These are phyloP conservation scores for Hymenochaete sp. DNA, from an alignment of 1,284 basidiomycete genomes.

Conservation along the genomic window DNA sequence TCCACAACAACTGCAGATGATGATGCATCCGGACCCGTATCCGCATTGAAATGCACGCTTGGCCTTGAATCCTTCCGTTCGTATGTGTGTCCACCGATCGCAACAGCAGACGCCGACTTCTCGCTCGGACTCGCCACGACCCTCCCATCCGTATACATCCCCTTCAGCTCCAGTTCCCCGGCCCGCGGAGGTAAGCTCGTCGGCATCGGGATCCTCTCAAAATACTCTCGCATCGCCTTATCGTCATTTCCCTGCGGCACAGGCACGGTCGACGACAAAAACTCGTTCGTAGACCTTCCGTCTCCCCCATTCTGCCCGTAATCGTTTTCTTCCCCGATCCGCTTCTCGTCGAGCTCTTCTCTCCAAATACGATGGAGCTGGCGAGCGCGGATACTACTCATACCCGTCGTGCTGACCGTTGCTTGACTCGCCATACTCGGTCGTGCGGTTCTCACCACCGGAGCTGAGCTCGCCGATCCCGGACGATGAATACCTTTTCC, in stretches of 20 bases:
- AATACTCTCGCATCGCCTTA: no score
- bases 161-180: no score
- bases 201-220: no score
- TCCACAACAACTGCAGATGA: no score
- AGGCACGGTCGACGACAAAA: no score
- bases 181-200: no score
- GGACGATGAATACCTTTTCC: not conserved
- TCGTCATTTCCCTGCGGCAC: no score
- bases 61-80: no score
- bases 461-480: slow-evolving; percentile 7
- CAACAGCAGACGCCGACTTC: no score
- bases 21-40: no score
- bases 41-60: no score
- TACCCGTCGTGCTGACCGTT: slow-evolving; percentile 3
- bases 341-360: slow-evolving; percentile 11
- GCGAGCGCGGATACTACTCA: slow-evolving; percentile 10
- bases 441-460: not conserved
- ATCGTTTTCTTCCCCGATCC: not conserved
- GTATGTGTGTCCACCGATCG: no score
- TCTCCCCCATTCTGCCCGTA: not conserved
- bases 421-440: slow-evolving; percentile 3
- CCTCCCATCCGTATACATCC: not conserved
- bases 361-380: slow-evolving; percentile 13
- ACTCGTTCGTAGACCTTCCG: not conserved
- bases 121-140: not conserved